Evolutionary conservation across 768 basidiomycete genomes (phyloP), one percentile per base, ranked within the genome.

Genomic region (Suillus spraguei): DNA sequence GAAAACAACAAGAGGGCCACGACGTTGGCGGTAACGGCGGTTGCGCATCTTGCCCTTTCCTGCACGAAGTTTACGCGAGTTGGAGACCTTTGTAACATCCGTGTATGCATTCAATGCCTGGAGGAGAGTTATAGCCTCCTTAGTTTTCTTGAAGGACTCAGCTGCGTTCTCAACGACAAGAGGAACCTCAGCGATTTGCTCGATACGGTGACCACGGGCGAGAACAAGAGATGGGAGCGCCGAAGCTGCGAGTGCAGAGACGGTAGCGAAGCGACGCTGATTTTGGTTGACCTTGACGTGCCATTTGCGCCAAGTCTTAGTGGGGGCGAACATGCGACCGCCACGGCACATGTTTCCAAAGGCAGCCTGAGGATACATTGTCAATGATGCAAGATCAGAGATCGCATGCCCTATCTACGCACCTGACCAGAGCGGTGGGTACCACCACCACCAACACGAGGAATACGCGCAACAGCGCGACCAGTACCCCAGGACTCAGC

Each of bases 331-430:
- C 97, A 99, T 99, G 76, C 97, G 95, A 84, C 97, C 97, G 76
- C 97, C 97, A 80, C 97, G 93, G 86, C 97, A 99, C 97, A 99
- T 99, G 91, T 99, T 99, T 75, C 97, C 97, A 82, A 99, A 99
- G 38, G 97, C 97, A 77, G 94, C 97, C 91, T 97, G 62, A 41
- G 28, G 14, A 54, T 42, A 63, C 46, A 71, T 54, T 59, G 61
- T 60, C 44, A 49, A 28, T 32, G 33, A 28, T 32, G 35, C 5
- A 36, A 46, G 42, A 24, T 22, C 11, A 47, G 32, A 46, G 9
- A 38, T 9, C 10, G 22, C 10, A 20, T 28, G 11, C 16, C 16
- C 0, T n/a, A 1, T 8, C 28, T 24, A 39, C 2, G 60, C 67
- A 91, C 91, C 87, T 96, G 97, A 65, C 97, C 97, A 63, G 97